Base-by-base conservation (phyloP, 2,329 filamentous ascomycete species). In the Exophiala dermatitidis region DNA sequence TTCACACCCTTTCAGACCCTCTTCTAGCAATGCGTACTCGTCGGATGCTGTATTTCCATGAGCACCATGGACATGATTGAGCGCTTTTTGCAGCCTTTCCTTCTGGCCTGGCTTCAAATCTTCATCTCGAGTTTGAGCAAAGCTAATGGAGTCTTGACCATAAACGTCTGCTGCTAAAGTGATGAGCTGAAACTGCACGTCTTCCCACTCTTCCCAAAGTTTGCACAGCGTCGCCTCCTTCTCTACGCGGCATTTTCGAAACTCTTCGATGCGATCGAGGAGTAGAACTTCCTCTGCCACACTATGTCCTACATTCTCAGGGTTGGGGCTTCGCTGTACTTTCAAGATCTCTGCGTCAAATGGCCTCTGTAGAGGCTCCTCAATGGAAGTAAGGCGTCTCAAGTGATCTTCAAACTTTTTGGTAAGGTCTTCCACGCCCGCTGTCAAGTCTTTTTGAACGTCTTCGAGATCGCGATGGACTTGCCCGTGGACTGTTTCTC, bases 171-270 rank as follows among this genome's bases (percentile, higher is more conserved):
- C 58, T 3, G 60, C 58, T 33, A 60, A 37, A 31, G 37, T 34
- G 12, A 62, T 46, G 33, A 62, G 48, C 12, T 53, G 31, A 9
- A 55, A 40, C 30, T 62, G 58, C 10, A 55, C 47, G 9, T 50
- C 49, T 49, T 60, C 55, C 60, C 60, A 60, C 31, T 59, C 60
- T 6, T 52, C 51, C 58, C 58, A 60, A 4, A 60, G 46, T 19
- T 42, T 45, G 37, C 46, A 44, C n/a, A 60, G 31, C 9, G 49
- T 45, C 5, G 40, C 38, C 31, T 56, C 53, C 45, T 56, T 59
- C n/a, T 59, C 49, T 50, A 53, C 26, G 33, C 48, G 29, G 30
- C 57, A 28, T 28, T 51, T 46, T 7, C 48, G 53, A 44, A 59
- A 59, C 30, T 41, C 32, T 4, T 29, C 12, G 32, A 59, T 41